Conservation (phyloP, 2,329 filamentous ascomycete species). For the Alternaria metachromatica region DNA sequence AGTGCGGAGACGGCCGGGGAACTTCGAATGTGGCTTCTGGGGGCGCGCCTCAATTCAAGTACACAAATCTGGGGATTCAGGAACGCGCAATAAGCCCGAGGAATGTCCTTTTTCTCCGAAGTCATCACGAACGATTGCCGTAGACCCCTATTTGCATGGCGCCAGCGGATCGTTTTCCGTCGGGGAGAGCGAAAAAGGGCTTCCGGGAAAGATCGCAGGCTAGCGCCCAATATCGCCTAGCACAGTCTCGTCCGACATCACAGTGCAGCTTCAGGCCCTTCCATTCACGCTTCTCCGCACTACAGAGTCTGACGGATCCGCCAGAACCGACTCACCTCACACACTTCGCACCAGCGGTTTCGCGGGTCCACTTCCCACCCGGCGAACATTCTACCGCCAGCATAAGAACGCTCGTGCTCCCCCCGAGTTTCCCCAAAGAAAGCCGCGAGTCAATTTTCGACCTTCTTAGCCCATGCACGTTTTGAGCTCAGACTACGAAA, state of each 20-base stretch:
- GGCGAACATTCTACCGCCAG: slow-evolving; percentile 17
- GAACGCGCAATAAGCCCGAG: slow-evolving; percentile 17
- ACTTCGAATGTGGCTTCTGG: not conserved
- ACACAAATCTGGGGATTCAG: not conserved
- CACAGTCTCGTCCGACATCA: slow-evolving; percentile 23
- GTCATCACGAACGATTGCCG: slow-evolving; percentile 26
- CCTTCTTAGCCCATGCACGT: slow-evolving; percentile 14
- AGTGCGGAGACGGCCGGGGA: not conserved
- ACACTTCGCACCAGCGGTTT: slow-evolving; percentile 10
- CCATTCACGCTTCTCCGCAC: slow-evolving; percentile 29
- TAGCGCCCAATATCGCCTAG: slow-evolving; percentile 14
- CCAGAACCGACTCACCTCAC: slow-evolving; percentile 13
- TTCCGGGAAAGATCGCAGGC: slow-evolving; percentile 13
- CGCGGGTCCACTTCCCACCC: slow-evolving; percentile 14
- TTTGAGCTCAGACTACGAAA: slow-evolving; percentile 19
- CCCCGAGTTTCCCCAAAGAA: slow-evolving; percentile 18
- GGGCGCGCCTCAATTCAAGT: not conserved
- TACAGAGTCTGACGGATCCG: slow-evolving; percentile 18
- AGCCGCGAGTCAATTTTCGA: slow-evolving; percentile 14
- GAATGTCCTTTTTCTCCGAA: slow-evolving; percentile 28
- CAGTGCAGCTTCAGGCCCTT: slow-evolving; percentile 16
- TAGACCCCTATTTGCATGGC: not conserved
- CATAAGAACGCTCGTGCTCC: slow-evolving; percentile 32
- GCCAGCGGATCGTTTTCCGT: slow-evolving; percentile 25
- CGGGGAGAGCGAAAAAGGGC: slow-evolving; percentile 18